Evolutionary conservation across 2,329 filamentous ascomycete species (phyloP), one percentile per base, ranked within the genome.

Genomic region (Fusarium sp.): DNA sequence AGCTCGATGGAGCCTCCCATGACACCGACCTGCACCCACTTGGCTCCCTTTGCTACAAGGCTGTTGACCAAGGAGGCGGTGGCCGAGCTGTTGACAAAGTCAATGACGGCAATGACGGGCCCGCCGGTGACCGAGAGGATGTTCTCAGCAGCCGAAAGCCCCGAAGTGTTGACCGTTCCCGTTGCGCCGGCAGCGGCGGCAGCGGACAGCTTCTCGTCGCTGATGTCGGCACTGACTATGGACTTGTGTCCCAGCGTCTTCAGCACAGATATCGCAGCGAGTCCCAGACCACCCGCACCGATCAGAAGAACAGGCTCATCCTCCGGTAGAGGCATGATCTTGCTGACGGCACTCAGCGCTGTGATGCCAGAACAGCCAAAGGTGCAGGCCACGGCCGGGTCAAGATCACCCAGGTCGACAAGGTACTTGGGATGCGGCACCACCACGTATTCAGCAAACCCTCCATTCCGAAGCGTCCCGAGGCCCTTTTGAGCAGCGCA

Each of bases 1-100:
- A 70, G 25, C 54, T 70, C 68, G 17, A 70, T 70, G 1, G 68
- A 70, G 15, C 68, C 68, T 38, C 68, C 68, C 68, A 70, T 70
- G 8, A 70, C 68, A 10, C 68, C 68, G 17, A 70, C 68, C 20
- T 70, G 68, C 15, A 70, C 68, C 68, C 66, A 69, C 58, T 69
- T 68, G 27, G 66, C 66, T 25, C 66, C 66, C 32, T 68, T 68
- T 12, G 60, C 66, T 6, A 65, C 50, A 20, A 22, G 25, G 25
- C 11, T 30, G 27, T 30, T 30, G 27, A 30, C 27, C 27, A 30
- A 30, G 27, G 27, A 30, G 27, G 27, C 27, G 27, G 27, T 30
- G 27, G 27, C 27, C 27, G 27, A 30, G 40, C 40, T 45, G 40
- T 45, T 45, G n/a, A 45, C 40, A 25, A 45, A 45, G 22, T 45